These are phyloP conservation scores for Tetrapisispora arboricola DNA, from an alignment of 805 yeast species.

Conservation along the genomic window DNA sequence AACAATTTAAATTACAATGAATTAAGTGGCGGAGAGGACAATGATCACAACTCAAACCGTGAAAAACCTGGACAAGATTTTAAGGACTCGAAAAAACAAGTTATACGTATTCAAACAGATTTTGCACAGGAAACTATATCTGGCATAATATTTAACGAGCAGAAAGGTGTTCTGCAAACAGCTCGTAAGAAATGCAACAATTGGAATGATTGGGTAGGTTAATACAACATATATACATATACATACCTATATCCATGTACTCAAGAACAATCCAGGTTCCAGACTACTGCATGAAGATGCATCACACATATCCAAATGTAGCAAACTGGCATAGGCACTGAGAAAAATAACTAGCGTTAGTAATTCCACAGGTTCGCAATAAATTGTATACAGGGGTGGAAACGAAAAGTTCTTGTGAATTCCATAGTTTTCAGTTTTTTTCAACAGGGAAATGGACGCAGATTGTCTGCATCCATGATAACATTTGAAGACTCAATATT, in stretches of 20 bases:
- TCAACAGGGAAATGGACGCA: too few relatives aligned
- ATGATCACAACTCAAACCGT: neutral
- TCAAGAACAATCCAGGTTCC: too few relatives aligned
- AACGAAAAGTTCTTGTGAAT: too few relatives aligned
- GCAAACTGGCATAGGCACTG: too few relatives aligned
- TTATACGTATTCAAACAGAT: neutral
- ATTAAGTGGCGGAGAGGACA: neutral
- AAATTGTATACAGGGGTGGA: too few relatives aligned
- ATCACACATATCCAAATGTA: too few relatives aligned
- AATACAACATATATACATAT: neutral
- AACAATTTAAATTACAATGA: neutral
- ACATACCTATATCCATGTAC: neutral
- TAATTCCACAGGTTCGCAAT: too few relatives aligned
- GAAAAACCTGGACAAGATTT: neutral
- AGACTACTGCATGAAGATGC: too few relatives aligned
- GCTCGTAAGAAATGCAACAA: conserved; percentile 9
- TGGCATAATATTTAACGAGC: conserved; percentile 12
- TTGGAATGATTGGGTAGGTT: conserved; percentile 11
- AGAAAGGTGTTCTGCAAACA: conserved; percentile 6
- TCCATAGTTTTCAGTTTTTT: too few relatives aligned
- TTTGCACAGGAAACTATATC: conserved; percentile 5
- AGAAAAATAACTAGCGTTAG: too few relatives aligned
- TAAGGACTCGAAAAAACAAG: neutral
- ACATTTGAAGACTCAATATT: too few relatives aligned
- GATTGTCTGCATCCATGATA: too few relatives aligned